Evolutionary conservation across 495 filamentous ascomycete species (phyloP), one percentile per base, ranked within the genome.

Genomic region (Clohesyomyces aquaticus): DNA sequence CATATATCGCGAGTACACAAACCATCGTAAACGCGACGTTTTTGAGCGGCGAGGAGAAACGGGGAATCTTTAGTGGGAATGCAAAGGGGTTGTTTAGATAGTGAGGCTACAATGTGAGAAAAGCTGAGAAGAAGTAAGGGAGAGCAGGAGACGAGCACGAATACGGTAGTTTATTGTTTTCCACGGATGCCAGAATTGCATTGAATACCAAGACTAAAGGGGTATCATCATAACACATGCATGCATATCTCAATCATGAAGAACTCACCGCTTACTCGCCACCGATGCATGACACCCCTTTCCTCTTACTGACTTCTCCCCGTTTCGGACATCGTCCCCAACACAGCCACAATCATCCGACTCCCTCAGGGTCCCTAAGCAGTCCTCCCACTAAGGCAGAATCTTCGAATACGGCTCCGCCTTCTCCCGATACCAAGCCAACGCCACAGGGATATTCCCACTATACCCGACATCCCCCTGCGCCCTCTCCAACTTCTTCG

Each of bases 391-490:
- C 32, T 55, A 73, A n/a, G 69, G 69, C 62, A 73, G 53, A 11
- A 73, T 14, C 66, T 73, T 73, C 35, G 50, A 32, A 29, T 52
- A 55, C 23, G 32, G 8, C 50, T 69, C 72, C 18, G 32, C 66
- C 26, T 23, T 55, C 38, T 50, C 53, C 23, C 72, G 42, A 61
- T 73, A 73, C 16, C 38, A 26, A 19, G 57, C 69, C 42, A 76
- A 49, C 19, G 55, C n/a, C 4, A 75, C 54, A 3, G 72, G 66
- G 4, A 76, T 59, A 18, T 64, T 54, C 1, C 67, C 67, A n/a
- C 67, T 67, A 54, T 76, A 76, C 10, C 76, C 76, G 4, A 73
- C 59, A 22, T 75, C 72, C 1, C 76, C 76, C 47, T 71, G 65
- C 47, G 71, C 74, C 27, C 61, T 60, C 64, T 76, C 73, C 21